Evolutionary conservation across 139 green algal species (phyloP), one percentile per base, ranked within the genome.

Genomic region (Chlorokybus atmophyticus): DNA sequence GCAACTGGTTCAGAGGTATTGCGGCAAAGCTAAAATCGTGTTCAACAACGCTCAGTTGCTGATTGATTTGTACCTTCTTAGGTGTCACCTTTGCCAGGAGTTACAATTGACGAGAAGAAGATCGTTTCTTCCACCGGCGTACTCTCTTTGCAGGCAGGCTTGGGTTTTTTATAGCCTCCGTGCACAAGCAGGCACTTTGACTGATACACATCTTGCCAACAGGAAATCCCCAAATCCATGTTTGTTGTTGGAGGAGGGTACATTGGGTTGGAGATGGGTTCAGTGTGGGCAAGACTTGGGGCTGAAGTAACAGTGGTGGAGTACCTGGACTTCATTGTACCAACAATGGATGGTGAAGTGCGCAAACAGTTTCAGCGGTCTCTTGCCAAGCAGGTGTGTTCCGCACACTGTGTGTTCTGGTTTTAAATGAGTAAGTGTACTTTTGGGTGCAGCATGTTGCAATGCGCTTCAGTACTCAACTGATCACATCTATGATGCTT

Each of bases 241-340:
- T 78, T 96, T 19, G 87, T 98, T 19, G 94, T 99, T 48, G 92
- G 92, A 2, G 74, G 85, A 0, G 92, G 92, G 28, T 82, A 92
- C 73, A 98, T 98, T 52, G 91, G 92, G 2, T 78, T 99, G 51
- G 92, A 99, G 82, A 90, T 99, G 83, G 92, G 86, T 2, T 87
- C 71, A 32, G 92, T 99, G 14, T 99, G 93, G 80, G 39, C 54
- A 10, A 79, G 92, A 32, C 76, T 99, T 29, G 92, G 92, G 0
- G 39, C 87, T 1, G 60, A 94, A 55, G 84, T 44, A 44, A 10
- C 85, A 2, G 91, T 99, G 23, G 79, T 99, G 25, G 92, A 99
- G 78, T 99, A 87, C 71, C 53, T 82, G 28, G 75, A 90, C 58
- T 71, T 62, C 60, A 95, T 97, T 48, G 85, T 93, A 14, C 83